Percentiles rank a stretch among this genome's conserved stretches.
Conservation (phyloP, 371 early-diverging fungal genomes). For the Phascolomyces articulosus region DNA sequence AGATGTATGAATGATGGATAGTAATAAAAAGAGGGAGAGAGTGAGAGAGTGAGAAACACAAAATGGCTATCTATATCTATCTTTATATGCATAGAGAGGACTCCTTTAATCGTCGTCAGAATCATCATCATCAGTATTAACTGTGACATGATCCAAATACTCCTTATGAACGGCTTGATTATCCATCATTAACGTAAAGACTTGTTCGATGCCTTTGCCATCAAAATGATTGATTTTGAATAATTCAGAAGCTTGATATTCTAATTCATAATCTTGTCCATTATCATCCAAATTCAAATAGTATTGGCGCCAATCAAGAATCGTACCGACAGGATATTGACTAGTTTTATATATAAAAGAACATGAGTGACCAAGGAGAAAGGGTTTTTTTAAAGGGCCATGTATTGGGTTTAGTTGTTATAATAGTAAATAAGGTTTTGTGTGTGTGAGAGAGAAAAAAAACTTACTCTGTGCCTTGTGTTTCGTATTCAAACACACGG, state of each 20-base stretch:
- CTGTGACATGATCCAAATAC: conserved; percentile 15
- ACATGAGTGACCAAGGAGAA: no score
- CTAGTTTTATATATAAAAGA: not conserved
- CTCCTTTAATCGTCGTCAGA: conserved; percentile 10
- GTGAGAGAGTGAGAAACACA: no score
- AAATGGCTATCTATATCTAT: not conserved
- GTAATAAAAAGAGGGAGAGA: not conserved
- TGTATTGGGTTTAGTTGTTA: no score
- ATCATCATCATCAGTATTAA: conserved; percentile 17
- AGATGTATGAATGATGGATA: no score
- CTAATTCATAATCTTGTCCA: conserved; percentile 29
- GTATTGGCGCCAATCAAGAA: conserved; percentile 50
- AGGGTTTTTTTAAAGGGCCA: no score
- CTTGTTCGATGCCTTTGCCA: conserved; percentile 14
- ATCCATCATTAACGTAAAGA: conserved; percentile 10
- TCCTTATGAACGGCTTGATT: conserved; percentile 4
- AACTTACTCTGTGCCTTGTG: conserved; percentile 13
- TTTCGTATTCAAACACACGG: conserved; percentile 53
- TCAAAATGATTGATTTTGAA: conserved; percentile 36
- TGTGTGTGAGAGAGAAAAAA: no score
- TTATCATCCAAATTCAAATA: conserved; percentile 39
- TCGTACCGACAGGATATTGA: conserved; percentile 28
- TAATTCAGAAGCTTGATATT: conserved; percentile 40
- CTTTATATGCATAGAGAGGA: not conserved
- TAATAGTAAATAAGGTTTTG: not conserved